Percentiles rank a stretch among this genome's conserved stretches.
Conservation (phyloP, 352 stramenopile genomes). For the Phytophthora chlamydospora region DNA sequence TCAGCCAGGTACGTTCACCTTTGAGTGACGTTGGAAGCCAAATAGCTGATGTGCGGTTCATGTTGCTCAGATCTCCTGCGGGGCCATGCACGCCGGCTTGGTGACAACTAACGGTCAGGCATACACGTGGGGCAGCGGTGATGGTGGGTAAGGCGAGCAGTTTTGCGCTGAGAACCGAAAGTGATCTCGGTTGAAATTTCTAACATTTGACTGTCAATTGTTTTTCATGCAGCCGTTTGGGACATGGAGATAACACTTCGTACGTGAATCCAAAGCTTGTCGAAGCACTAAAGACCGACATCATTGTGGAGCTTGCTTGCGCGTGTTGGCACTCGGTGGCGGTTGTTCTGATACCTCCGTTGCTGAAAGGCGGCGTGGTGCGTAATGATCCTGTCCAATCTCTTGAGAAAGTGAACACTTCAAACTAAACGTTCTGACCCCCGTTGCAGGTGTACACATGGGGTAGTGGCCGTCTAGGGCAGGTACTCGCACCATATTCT, state of each 20-base stretch:
- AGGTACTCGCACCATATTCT: constrained; percentile 49
- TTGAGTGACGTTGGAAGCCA: not conserved
- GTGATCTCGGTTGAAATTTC: too few species aligned
- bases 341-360: constrained; percentile 86
- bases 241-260: constrained; percentile 74
- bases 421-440: not conserved
- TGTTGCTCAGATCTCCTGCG: constrained; percentile 68
- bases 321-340: constrained; percentile 90
- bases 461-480: constrained; percentile 92
- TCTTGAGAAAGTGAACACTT: not conserved
- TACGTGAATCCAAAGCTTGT: constrained; percentile 79
- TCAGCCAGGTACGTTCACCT: constrained; percentile 52
- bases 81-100: constrained; percentile 75
- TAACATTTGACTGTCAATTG: not conserved
- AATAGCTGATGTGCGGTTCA: not conserved
- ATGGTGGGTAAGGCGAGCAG: constrained; percentile 67
- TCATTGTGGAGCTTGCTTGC: constrained; percentile 83
- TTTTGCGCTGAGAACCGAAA: not conserved
- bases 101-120: constrained; percentile 76
- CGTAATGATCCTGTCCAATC: constrained; percentile 8
- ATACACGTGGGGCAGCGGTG: constrained; percentile 85
- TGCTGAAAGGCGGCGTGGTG: constrained; percentile 83
- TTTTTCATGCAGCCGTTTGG: constrained; percentile 52
- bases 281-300: constrained; percentile 69
- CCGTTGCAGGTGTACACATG: constrained; percentile 86